Evolutionary conservation across 495 filamentous ascomycete species (phyloP).

Genomic region (Penicillium bialowiezense): DNA sequence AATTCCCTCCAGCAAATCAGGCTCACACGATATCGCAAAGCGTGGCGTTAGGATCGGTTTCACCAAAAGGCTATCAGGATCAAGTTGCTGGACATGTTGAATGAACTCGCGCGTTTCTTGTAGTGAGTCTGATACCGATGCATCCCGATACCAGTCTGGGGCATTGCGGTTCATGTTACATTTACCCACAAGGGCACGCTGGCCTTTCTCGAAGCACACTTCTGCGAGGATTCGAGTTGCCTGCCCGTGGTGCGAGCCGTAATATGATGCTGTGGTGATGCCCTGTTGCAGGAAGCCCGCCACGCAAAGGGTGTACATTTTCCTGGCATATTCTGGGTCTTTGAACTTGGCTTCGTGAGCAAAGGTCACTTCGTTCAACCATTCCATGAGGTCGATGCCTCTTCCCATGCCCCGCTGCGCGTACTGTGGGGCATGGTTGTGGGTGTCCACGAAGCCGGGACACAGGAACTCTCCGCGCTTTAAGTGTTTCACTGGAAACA

Average conservation of each 20-base stretch:
- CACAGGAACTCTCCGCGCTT: constrained; percentile 51
- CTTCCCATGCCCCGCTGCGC: constrained; percentile 58
- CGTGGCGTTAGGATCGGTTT: constrained; percentile 60
- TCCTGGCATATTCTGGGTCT: constrained; percentile 50
- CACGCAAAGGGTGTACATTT: constrained; percentile 53
- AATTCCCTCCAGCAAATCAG: constrained; percentile 49
- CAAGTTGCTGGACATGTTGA: constrained; percentile 31
- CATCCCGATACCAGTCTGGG: constrained; percentile 58
- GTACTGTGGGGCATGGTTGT: constrained; percentile 66
- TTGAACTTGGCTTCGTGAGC: constrained; percentile 57
- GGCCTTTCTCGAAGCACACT: constrained; percentile 52
- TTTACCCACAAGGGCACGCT: constrained; percentile 65
- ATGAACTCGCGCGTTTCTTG: constrained; percentile 53
- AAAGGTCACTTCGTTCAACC: constrained; percentile 61
- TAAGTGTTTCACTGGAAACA: constrained; percentile 39
- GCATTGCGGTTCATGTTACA: constrained; percentile 63
- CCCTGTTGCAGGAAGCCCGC: constrained; percentile 58
- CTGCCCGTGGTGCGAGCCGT: constrained; percentile 55
- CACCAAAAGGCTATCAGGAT: constrained; percentile 36
- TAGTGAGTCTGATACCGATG: constrained; percentile 45
- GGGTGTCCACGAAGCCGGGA: constrained; percentile 63
- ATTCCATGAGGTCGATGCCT: constrained; percentile 56
- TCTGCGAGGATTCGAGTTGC: constrained; percentile 60
- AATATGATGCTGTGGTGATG: constrained; percentile 65
- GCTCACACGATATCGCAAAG: constrained; percentile 60